phyloP scores from a whole-genome alignment of 306 rosid species.

The Prosopis cineraria region DNA sequence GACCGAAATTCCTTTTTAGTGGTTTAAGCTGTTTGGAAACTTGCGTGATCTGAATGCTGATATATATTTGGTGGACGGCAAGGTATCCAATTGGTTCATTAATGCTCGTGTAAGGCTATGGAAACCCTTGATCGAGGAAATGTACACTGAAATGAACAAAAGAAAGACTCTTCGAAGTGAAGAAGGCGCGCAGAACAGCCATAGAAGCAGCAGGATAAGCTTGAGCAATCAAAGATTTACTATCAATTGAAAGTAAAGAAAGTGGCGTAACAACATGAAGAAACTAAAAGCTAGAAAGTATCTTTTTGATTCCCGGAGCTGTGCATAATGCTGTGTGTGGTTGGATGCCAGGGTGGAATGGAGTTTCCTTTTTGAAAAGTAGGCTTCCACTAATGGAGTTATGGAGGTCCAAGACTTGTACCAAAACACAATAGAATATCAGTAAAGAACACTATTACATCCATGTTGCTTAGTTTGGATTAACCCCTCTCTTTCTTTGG shows the following conservation, averaged over 20 bases:
- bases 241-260: conserved; percentile 35
- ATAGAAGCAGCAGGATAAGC: conserved; percentile 42
- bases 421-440: conserved; percentile 19
- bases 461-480: not conserved
- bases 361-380: not conserved
- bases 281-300: no score
- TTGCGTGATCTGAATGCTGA: not conserved
- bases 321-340: conserved; percentile 19
- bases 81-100: conserved; percentile 97
- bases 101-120: conserved; percentile 93
- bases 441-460: conserved; percentile 9
- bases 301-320: not conserved
- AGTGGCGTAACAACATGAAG: conserved; percentile 3
- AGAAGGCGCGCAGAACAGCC: conserved; percentile 44
- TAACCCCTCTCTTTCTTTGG: not conserved
- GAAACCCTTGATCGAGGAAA: conserved; percentile 98
- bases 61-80: conserved; percentile 6
- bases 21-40: not conserved
- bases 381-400: not conserved
- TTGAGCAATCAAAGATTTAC: conserved; percentile 47
- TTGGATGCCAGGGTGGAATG: not conserved
- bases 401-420: conserved; percentile 5
- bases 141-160: conserved; percentile 89
- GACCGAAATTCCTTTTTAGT: not conserved
- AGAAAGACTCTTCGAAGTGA: conserved; percentile 50